Evolutionary conservation across 2,329 filamentous ascomycete species (phyloP).

Genomic region (Pseudogymnoascus sp.): DNA sequence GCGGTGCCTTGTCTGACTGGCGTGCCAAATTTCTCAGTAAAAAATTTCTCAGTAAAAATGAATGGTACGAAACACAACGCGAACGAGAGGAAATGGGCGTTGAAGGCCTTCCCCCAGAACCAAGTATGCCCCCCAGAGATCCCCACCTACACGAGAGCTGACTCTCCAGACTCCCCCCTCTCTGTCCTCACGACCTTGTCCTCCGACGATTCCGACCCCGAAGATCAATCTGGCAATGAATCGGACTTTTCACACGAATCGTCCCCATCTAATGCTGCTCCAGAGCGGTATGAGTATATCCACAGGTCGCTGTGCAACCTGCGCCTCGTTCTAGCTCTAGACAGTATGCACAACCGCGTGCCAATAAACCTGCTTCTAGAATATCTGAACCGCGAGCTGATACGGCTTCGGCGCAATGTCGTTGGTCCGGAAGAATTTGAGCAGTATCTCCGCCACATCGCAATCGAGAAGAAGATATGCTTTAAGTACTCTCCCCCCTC

Average conservation of each 20-base stretch:
- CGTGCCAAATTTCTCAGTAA: background rate
- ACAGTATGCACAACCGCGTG: background rate
- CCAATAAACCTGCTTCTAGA: constrained; percentile 1
- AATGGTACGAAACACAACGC: background rate
- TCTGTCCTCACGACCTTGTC: background rate
- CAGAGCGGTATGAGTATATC: background rate
- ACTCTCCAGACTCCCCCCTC: background rate
- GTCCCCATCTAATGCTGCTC: background rate
- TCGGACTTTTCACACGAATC: background rate
- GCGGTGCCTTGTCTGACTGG: background rate
- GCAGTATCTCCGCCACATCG: background rate
- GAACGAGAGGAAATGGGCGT: background rate
- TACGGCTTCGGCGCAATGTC: background rate
- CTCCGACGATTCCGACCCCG: background rate
- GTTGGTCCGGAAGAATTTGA: background rate
- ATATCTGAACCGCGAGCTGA: background rate
- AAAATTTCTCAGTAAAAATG: constrained; percentile 2
- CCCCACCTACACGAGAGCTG: background rate
- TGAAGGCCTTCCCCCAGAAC: background rate
- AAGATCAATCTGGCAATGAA: background rate
- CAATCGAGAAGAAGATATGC: background rate
- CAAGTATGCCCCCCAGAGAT: background rate
- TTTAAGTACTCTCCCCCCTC: background rate
- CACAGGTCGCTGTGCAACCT: background rate
- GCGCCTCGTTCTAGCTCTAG: background rate